Evolutionary conservation across 495 filamentous ascomycete species (phyloP), one percentile per base, ranked within the genome.

Genomic region (Thermochaetoides thermophila): DNA sequence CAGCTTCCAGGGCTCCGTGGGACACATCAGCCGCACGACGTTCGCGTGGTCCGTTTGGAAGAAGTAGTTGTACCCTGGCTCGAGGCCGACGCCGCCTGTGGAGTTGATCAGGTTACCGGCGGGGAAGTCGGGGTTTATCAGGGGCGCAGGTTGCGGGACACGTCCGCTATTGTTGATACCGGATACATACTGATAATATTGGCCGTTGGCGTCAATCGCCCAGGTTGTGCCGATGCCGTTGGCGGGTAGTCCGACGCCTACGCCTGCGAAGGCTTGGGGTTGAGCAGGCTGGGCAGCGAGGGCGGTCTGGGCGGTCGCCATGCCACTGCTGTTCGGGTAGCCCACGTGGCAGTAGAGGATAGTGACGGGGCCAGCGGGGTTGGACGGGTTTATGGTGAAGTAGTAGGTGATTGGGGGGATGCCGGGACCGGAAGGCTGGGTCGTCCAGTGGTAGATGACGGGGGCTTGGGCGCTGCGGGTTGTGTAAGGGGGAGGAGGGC

Each of bases 41-140:
- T 61, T 62, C 13, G 55, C 59, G 47, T 68, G 59, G 27, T 67
- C 54, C 5, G 40, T 31, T 1, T 58, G 57, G 44, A 68, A 69
- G 31, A 65, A 53, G 44, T 67, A 71, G 46, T 68, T 60, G 46
- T 61, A 68, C 3, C 63, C 64, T 0, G 62, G 63, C 39, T 67
- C 63, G 21, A 56, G 53, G 23, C 63, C 64, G 5, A 53, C 46
- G 21, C 75, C 76, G 11, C 73, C 72, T 8, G 67, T 65, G 11
- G 63, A 57, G 34, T 74, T 63, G 14, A 56, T 53, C 23, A 78
- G 44, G 47, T 78, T 71, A 31, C 74, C 54, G 7, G 59, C 63
- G 8, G 66, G 59, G 27, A 76, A 43, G 47, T 65, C 68, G 10
- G 48, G 46, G 15, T 73, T 61, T 16, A 60, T 50, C 16, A 38